Evolutionary conservation across 140 eudicot genomes (phyloP), one percentile per base, ranked within the genome.

Genomic region (Ambrosia hybrid): DNA sequence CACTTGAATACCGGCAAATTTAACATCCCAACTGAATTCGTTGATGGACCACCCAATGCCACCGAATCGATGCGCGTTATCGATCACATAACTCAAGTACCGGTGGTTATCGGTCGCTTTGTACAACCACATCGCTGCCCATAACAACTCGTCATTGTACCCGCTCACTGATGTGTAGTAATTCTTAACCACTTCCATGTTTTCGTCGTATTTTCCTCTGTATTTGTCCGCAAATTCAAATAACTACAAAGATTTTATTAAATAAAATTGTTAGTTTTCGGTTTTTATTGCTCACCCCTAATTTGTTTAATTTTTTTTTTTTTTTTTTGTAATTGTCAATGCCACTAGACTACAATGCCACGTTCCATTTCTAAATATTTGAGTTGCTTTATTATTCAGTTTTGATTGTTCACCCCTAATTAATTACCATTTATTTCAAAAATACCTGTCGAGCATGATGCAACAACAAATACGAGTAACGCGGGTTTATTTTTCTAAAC

Each of bases 51-150:
- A 89, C 30, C 80, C 86, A 43, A 59, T 36, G 26, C 87, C 95
- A 69, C 95, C 91, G 60, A 83, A 79, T 4, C 13, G 9, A 48
- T 78, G 41, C 26, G 84, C 87, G 39, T 89, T 79, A 39, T 76
- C 64, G 16, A 87, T 75, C 15, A 87, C 84, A 67, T 89, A 89
- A 16, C 74, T 55, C 69, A 85, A 79, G 73, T 89, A 89, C 4
- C 15, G 51, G 3, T 30, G 71, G 64, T 80, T 78, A 80, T 76
- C 85, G 81, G 98, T 92, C 80, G 97, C 98, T 85, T 88, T 90
- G 96, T 90, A 93, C 77, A 93, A 33, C 98, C 98, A 93, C 34
- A 96, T 95, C 48, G 98, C 97, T 41, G 80, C 98, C 98, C 98
- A 93, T 41, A 93, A 56, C 78, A 93, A 76, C 76, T 94, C 99